Percentiles rank a stretch among this genome's conserved stretches.
These are phyloP conservation scores for Parsonsia alboflavescens DNA, from an alignment of 257 asterid genomes.

Conservation along the genomic window DNA sequence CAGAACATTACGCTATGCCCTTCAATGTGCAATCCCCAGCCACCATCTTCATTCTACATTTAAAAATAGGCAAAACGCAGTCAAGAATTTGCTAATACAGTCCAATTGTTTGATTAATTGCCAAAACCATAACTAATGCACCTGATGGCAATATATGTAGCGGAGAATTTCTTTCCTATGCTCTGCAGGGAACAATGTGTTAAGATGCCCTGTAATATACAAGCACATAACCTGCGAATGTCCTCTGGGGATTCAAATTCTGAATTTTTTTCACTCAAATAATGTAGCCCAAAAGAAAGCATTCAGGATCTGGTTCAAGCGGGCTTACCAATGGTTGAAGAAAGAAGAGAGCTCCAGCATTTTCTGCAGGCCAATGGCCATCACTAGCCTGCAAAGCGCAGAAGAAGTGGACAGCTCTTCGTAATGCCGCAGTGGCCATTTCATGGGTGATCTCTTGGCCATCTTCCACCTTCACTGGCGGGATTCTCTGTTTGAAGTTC, in stretches of 20 bases:
- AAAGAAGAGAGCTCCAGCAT: constrained; percentile 76
- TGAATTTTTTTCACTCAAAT: neutral
- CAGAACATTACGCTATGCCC: constrained; percentile 50
- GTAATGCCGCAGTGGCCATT: constrained; percentile 48
- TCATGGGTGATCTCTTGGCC: constrained; percentile 63
- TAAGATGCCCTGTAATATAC: constrained; percentile 12
- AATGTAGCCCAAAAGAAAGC: too few relatives aligned
- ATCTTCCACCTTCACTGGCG: constrained; percentile 62
- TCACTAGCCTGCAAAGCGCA: constrained; percentile 80
- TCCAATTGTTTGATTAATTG: neutral
- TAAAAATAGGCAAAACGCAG: neutral
- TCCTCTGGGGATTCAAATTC: neutral
- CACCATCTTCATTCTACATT: constrained; percentile 47
- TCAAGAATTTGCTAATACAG: neutral
- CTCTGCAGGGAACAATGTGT: constrained; percentile 1
- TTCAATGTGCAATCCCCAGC: constrained; percentile 52
- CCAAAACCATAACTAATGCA: neutral
- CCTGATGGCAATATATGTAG: constrained; percentile 35
- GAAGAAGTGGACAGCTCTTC: constrained; percentile 59
- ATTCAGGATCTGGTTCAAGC: too few relatives aligned
- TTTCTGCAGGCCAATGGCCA: constrained; percentile 94
- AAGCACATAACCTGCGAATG: constrained; percentile 26
- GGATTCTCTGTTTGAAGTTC: constrained; percentile 60
- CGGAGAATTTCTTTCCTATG: constrained; percentile 33
- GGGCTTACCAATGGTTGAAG: constrained; percentile 75